Conservation (phyloP, 257 asterid genomes). For the Solanum phureja region DNA sequence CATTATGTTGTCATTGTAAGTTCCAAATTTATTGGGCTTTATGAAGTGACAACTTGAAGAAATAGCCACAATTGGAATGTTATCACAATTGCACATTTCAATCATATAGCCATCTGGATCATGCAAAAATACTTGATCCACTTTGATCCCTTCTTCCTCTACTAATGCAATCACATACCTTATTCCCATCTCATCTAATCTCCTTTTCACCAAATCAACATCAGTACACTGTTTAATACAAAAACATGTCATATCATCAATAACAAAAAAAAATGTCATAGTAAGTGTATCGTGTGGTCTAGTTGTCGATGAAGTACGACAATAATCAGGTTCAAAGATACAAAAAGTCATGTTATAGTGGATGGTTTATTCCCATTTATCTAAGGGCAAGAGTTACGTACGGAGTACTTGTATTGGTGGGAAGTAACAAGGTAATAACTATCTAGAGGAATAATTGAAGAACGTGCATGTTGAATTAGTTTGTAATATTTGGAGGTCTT, state of each 20-base stretch:
- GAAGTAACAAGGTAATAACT: not conserved
- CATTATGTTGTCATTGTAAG: not conserved
- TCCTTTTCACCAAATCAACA: conserved; percentile 17
- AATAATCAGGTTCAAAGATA: not conserved
- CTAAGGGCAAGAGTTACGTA: not conserved
- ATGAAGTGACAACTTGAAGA: conserved; percentile 6
- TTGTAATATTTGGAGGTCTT: not conserved
- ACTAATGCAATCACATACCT: conserved; percentile 14
- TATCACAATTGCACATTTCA: conserved; percentile 29
- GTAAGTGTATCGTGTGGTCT: not conserved
- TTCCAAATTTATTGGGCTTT: not conserved
- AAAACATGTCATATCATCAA: not conserved
- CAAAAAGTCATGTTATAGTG: not conserved
- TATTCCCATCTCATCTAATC: conserved; percentile 18
- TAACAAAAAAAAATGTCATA: not conserved
- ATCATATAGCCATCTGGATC: conserved; percentile 39
- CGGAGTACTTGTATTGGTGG: not conserved
- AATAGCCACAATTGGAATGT: conserved; percentile 19
- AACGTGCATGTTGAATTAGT: not conserved
- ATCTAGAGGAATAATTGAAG: not conserved
- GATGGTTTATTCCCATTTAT: not conserved
- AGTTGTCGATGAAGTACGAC: not conserved
- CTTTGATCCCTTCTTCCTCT: conserved; percentile 22
- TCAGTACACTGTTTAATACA: conserved; percentile 8
- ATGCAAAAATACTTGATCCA: conserved; percentile 33